Conservation (phyloP, 305 asterid genomes). For the Solanum hybrid region DNA sequence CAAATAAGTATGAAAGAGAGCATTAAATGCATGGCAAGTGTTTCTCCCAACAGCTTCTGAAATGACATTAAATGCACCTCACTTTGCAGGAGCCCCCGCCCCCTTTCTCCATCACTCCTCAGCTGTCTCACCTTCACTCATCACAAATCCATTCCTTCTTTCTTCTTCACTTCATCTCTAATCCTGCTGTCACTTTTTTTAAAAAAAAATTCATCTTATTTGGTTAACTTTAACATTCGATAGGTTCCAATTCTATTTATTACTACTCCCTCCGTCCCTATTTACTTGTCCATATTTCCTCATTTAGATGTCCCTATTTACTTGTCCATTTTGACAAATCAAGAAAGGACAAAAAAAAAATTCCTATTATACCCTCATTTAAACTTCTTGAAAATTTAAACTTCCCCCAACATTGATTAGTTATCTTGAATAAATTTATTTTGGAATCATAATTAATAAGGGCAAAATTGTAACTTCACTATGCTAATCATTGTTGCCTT, state of each 20-base stretch:
- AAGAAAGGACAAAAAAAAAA: too few relatives aligned
- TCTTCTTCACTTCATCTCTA: not conserved
- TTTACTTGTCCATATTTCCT: too few relatives aligned
- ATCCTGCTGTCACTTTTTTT: not conserved
- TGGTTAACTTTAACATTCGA: not conserved
- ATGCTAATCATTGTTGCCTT: too few relatives aligned
- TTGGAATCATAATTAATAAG: too few relatives aligned
- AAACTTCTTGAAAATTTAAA: too few relatives aligned
- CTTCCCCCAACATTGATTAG: too few relatives aligned
- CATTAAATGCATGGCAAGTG: slow-evolving; percentile 29
- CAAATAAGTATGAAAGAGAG: not conserved
- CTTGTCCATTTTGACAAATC: too few relatives aligned
- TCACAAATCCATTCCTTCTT: not conserved
- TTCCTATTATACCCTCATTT: too few relatives aligned
- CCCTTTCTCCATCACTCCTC: not conserved
- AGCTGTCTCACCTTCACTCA: not conserved
- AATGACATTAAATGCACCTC: slow-evolving; percentile 27
- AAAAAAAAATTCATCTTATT: not conserved
- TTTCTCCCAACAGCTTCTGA: slow-evolving; percentile 34
- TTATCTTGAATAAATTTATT: too few relatives aligned
- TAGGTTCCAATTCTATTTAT: not conserved
- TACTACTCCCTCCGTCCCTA: too few relatives aligned
- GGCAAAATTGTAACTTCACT: too few relatives aligned
- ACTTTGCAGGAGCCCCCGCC: not conserved
- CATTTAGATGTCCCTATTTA: too few relatives aligned